These are phyloP conservation scores for Wickerhamomyces chaumierensis DNA, from an alignment of 805 yeast genomes.

Conservation along the genomic window DNA sequence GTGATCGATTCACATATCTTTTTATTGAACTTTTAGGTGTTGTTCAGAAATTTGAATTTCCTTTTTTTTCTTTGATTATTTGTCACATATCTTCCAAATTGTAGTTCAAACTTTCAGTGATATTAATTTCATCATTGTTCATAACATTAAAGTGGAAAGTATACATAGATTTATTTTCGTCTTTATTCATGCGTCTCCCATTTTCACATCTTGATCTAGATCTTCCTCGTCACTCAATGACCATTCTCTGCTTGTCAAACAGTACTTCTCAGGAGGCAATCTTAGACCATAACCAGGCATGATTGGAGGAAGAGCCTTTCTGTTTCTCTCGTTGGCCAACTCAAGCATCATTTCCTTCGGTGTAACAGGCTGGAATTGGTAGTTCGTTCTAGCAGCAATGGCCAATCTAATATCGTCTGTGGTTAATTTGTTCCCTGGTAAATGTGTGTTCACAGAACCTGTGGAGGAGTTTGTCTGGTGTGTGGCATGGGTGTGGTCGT, in stretches of 20 bases:
- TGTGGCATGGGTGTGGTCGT: slow-evolving; percentile 63
- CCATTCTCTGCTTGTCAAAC: slow-evolving; percentile 79
- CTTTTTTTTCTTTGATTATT: no score
- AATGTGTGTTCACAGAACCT: slow-evolving; percentile 26
- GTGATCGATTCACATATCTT: background rate
- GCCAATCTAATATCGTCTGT: slow-evolving; percentile 90
- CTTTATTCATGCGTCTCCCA: slow-evolving; percentile 10
- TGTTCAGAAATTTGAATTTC: no score
- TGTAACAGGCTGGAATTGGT: slow-evolving; percentile 91
- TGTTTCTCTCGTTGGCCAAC: slow-evolving; percentile 85
- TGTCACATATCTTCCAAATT: no score
- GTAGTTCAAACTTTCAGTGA: no score
- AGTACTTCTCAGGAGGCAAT: slow-evolving; percentile 95
- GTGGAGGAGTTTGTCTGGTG: slow-evolving; percentile 16
- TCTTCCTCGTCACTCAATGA: slow-evolving; percentile 40
- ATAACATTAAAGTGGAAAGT: no score
- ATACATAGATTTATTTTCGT: no score
- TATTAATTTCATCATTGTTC: no score
- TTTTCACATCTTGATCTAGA: slow-evolving; percentile 12
- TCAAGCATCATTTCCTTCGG: slow-evolving; percentile 88
- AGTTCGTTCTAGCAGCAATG: slow-evolving; percentile 87
- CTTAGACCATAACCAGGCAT: slow-evolving; percentile 87
- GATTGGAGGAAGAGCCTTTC: slow-evolving; percentile 82
- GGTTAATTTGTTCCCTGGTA: slow-evolving; percentile 38
- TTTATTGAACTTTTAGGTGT: slow-evolving; percentile 1